These are phyloP conservation scores for Coccomyxa sp. DNA, from an alignment of 139 green algal genomes.

Conservation along the genomic window DNA sequence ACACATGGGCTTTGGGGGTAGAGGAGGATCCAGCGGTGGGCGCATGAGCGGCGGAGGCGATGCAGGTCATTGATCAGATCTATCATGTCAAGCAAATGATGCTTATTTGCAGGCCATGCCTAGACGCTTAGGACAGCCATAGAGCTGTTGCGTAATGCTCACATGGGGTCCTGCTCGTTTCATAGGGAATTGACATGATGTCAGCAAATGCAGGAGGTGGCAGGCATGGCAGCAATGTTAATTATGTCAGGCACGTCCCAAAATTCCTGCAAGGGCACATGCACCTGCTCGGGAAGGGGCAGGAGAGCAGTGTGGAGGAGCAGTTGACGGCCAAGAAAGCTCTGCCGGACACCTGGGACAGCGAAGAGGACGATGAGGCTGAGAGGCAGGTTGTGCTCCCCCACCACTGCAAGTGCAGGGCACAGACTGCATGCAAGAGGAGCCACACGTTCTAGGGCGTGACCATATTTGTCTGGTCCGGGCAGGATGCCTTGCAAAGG, in stretches of 20 bases:
- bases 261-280: conserved; percentile 75
- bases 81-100: too few species aligned
- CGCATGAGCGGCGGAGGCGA: conserved; percentile 28
- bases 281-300: conserved; percentile 53
- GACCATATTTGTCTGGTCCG: too few species aligned
- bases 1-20: conserved; percentile 19
- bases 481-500: conserved; percentile 62
- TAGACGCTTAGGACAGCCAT: not conserved
- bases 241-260: conserved; percentile 51
- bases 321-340: conserved; percentile 2
- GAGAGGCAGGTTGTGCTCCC: conserved; percentile 14
- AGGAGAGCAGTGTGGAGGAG: conserved; percentile 14
- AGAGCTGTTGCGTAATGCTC: too few species aligned
- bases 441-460: not conserved
- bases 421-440: not conserved
- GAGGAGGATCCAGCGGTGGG: conserved; percentile 24
- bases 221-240: conserved; percentile 34
- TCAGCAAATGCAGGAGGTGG: not conserved
- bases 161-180: too few species aligned
- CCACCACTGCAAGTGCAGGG: not conserved
- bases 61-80: conserved; percentile 4
- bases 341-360: conserved; percentile 19
- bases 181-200: too few species aligned
- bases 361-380: conserved; percentile 29
- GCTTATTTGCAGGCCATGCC: not conserved